These are phyloP conservation scores for Xanthoconium stramineum DNA, from an alignment of 768 basidiomycete species.

Conservation along the genomic window DNA sequence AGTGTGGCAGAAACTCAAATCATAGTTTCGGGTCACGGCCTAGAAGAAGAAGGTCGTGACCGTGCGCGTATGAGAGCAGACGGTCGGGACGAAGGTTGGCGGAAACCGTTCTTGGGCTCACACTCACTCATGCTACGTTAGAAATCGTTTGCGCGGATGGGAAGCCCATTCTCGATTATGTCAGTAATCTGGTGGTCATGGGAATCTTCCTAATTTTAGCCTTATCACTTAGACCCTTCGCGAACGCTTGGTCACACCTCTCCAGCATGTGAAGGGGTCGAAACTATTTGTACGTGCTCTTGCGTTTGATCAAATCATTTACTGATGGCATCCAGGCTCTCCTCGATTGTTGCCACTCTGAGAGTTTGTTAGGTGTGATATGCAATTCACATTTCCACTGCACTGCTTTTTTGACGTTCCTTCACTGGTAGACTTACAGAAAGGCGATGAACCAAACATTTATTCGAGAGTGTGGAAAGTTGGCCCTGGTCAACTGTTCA, in stretches of 20 bases:
- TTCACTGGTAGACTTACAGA: slow-evolving; percentile 18
- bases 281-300: slow-evolving; percentile 18
- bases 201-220: not conserved
- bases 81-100: slow-evolving; percentile 46
- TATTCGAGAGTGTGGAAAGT: slow-evolving; percentile 18
- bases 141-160: slow-evolving; percentile 22
- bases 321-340: slow-evolving; percentile 18
- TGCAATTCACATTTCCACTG: not conserved
- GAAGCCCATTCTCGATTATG: slow-evolving; percentile 22
- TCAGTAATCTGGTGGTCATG: not conserved
- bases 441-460: slow-evolving; percentile 3
- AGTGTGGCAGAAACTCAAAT: not conserved
- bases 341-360: slow-evolving; percentile 32
- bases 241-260: slow-evolving; percentile 15
- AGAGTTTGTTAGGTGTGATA: slow-evolving; percentile 21
- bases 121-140: not conserved
- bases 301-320: not conserved
- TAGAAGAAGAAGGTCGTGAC: slow-evolving; percentile 20
- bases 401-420: not conserved
- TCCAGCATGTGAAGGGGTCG: slow-evolving; percentile 16
- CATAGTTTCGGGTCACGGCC: slow-evolving; percentile 22
- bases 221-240: slow-evolving; percentile 19
- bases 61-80: slow-evolving; percentile 41
- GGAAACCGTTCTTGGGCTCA: not conserved
- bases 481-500: slow-evolving; percentile 15